These are phyloP conservation scores for Zygosaccharomyces sapae DNA, from an alignment of 1,139 yeast species.

Conservation along the genomic window DNA sequence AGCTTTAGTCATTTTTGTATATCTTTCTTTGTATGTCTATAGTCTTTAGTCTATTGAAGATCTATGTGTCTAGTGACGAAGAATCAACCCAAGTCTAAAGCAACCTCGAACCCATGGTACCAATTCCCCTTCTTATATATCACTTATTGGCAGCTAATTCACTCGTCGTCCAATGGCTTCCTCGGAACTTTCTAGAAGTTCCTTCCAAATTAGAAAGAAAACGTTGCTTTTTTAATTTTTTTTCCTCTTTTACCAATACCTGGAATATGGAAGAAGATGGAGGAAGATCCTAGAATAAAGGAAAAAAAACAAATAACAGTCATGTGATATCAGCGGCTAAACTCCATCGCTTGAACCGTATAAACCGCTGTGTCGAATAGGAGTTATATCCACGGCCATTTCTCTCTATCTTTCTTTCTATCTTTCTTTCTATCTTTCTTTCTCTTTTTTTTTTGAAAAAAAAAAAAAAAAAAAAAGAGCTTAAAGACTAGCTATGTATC, in stretches of 20 bases:
- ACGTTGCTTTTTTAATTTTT: constrained; percentile 1
- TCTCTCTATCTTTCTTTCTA: too few species aligned
- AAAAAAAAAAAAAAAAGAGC: not conserved
- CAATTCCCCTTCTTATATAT: constrained; percentile 3
- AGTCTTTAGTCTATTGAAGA: constrained; percentile 7
- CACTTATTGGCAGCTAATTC: not conserved
- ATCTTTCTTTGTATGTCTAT: constrained; percentile 3
- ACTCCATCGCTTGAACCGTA: too few species aligned
- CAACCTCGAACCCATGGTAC: not conserved
- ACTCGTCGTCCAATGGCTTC: constrained; percentile 3
- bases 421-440: too few species aligned
- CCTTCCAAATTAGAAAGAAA: not conserved
- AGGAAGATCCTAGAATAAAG: not conserved
- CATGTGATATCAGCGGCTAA: not conserved
- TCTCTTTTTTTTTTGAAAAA: too few species aligned
- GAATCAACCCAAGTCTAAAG: too few species aligned
- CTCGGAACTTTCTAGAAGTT: constrained; percentile 6
- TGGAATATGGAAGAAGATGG: constrained; percentile 4
- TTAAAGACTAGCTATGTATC: not conserved
- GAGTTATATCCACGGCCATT: too few species aligned
- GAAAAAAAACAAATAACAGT: not conserved
- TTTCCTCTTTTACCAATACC: not conserved
- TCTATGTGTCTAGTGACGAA: not conserved
- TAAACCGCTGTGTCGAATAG: too few species aligned
- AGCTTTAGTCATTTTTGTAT: constrained; percentile 33